phyloP scores from a whole-genome alignment of 495 filamentous ascomycete genomes.

The Rusavskia elegans region DNA sequence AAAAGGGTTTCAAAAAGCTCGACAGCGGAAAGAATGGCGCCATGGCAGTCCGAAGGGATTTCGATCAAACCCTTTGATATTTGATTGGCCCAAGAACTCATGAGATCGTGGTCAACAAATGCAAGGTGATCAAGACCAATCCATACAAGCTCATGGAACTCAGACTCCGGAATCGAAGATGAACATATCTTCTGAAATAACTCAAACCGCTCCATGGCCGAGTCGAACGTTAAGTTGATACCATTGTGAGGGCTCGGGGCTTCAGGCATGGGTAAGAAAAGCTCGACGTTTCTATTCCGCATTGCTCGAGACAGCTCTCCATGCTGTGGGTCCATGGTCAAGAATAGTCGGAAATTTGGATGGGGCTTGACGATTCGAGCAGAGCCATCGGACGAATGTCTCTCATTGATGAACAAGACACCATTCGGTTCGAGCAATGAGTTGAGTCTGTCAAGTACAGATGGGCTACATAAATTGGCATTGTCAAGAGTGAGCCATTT shows the following conservation, averaged over 20 bases:
- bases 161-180: slow-evolving; percentile 6
- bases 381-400: slow-evolving; percentile 66
- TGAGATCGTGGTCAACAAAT: slow-evolving; percentile 23
- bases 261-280: slow-evolving; percentile 44
- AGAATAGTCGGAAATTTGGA: slow-evolving; percentile 76
- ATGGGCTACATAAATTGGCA: slow-evolving; percentile 88
- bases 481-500: slow-evolving; percentile 93
- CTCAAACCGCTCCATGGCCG: slow-evolving; percentile 34
- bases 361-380: slow-evolving; percentile 69
- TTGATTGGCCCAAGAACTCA: slow-evolving; percentile 5
- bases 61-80: slow-evolving; percentile 5
- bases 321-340: slow-evolving; percentile 85
- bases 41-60: neutral
- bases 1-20: neutral
- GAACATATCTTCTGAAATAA: slow-evolving; percentile 23
- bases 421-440: slow-evolving; percentile 87
- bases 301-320: slow-evolving; percentile 93
- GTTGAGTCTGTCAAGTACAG: slow-evolving; percentile 87
- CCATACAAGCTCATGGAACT: slow-evolving; percentile 16
- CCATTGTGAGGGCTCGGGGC: slow-evolving; percentile 8
- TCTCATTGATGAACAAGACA: slow-evolving; percentile 76
- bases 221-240: slow-evolving; percentile 25
- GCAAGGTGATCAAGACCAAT: slow-evolving; percentile 40
- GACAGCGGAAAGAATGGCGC: slow-evolving; percentile 1
- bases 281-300: slow-evolving; percentile 87